phyloP scores from a whole-genome alignment of 2,329 filamentous ascomycete species.

The Ophiocordyceps sinensis region DNA sequence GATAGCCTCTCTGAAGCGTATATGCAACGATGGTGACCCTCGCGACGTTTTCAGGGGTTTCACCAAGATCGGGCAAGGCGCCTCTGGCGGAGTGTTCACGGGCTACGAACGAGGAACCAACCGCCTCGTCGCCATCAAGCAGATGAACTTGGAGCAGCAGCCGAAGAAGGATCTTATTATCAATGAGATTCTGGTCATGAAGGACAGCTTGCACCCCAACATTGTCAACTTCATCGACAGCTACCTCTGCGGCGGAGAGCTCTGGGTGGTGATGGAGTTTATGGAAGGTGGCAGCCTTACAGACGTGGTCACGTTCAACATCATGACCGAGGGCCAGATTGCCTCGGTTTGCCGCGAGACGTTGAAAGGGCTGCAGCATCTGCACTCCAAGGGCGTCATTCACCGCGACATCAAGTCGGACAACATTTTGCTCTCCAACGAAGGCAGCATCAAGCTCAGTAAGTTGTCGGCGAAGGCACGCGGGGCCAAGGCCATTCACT shows the following conservation, averaged over 20 bases:
- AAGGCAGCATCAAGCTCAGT: slow-evolving; percentile 97
- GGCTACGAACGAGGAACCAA: slow-evolving; percentile 76
- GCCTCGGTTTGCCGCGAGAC: slow-evolving; percentile 92
- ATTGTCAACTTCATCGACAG: slow-evolving; percentile 99
- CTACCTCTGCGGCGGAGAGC: slow-evolving; percentile 73
- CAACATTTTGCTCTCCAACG: slow-evolving; percentile 85
- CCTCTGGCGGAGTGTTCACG: slow-evolving; percentile 88
- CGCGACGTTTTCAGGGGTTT: slow-evolving; percentile 75
- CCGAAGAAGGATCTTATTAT: slow-evolving; percentile 99
- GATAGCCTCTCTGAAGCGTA: slow-evolving; percentile 66
- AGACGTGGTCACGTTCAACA: slow-evolving; percentile 97
- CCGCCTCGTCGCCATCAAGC: slow-evolving; percentile 90
- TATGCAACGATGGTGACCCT: slow-evolving; percentile 83
- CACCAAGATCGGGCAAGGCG: slow-evolving; percentile 93
- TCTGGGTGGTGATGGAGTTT: slow-evolving; percentile 99
- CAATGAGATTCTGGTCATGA: slow-evolving; percentile 98
- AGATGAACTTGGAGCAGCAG: slow-evolving; percentile 98
- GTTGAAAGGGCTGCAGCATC: slow-evolving; percentile 77
- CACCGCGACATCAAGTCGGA: slow-evolving; percentile 99
- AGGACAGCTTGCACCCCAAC: slow-evolving; percentile 94
- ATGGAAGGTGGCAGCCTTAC: slow-evolving; percentile 98
- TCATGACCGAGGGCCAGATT: slow-evolving; percentile 97
- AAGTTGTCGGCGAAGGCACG: slow-evolving; percentile 21
- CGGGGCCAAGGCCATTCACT: neutral
- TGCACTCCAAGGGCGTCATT: slow-evolving; percentile 96